phyloP scores from a whole-genome alignment of 345 rosid genomes.

The Crucihimalaya himalaica region DNA sequence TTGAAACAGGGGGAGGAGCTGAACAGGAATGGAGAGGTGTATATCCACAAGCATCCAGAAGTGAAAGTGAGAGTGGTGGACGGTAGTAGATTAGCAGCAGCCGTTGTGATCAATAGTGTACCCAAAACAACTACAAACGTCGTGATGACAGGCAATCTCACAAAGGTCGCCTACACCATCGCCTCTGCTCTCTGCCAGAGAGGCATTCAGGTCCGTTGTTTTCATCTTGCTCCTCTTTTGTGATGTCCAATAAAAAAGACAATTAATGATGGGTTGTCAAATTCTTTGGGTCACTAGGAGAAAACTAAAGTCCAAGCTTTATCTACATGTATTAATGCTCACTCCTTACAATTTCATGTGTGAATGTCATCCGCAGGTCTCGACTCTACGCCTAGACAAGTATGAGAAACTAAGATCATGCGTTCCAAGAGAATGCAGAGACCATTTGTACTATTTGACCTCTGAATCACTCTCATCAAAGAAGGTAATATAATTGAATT shows the following conservation, averaged over 20 bases:
- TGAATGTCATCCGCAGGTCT: constrained; percentile 38
- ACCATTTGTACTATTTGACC: constrained; percentile 36
- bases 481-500: constrained; percentile 23
- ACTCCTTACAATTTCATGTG: neutral
- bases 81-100: constrained; percentile 59
- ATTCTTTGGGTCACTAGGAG: neutral
- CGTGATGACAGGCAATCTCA: constrained; percentile 47
- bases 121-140: constrained; percentile 47
- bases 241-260: neutral
- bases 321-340: neutral
- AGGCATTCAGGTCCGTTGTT: constrained; percentile 44
- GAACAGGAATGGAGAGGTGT: constrained; percentile 51
- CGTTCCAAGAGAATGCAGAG: constrained; percentile 26
- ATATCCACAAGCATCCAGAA: constrained; percentile 47
- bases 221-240: neutral
- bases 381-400: constrained; percentile 30
- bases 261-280: neutral
- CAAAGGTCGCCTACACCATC: constrained; percentile 46
- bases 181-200: constrained; percentile 43
- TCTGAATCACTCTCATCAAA: constrained; percentile 22
- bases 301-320: neutral
- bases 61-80: constrained; percentile 56
- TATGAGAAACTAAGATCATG: constrained; percentile 43
- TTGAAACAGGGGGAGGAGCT: constrained; percentile 52
- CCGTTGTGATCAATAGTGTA: constrained; percentile 47